Conservation (phyloP, 768 basidiomycete species). For the Trametopsis cervina region DNA sequence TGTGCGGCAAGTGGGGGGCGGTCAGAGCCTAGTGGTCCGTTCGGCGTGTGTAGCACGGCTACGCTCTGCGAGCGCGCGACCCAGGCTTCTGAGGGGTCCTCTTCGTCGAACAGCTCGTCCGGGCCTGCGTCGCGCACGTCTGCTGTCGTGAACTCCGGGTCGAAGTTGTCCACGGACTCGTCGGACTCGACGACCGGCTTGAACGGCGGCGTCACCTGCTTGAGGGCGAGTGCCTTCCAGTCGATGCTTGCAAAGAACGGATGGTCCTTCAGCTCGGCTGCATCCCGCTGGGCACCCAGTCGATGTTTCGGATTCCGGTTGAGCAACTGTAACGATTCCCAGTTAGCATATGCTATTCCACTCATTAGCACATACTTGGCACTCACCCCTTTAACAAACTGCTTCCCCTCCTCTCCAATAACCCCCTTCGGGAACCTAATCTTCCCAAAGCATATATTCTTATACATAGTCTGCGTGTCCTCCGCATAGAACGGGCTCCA, state of each 20-base stretch:
- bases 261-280: slow-evolving; percentile 93
- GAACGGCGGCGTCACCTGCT: slow-evolving; percentile 94
- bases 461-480: slow-evolving; percentile 99
- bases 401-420: slow-evolving; percentile 95
- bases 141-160: slow-evolving; percentile 95
- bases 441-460: slow-evolving; percentile 98
- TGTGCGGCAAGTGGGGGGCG: too few species aligned
- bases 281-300: slow-evolving; percentile 83
- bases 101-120: slow-evolving; percentile 33
- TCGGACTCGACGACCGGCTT: slow-evolving; percentile 97
- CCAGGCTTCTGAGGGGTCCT: slow-evolving; percentile 72
- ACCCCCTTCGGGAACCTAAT: slow-evolving; percentile 97
- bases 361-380: too few species aligned
- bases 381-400: slow-evolving; percentile 97
- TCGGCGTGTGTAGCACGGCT: slow-evolving; percentile 52
- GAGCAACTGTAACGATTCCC: slow-evolving; percentile 88
- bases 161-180: slow-evolving; percentile 97
- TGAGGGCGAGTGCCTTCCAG: slow-evolving; percentile 80
- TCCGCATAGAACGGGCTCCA: slow-evolving; percentile 99
- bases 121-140: slow-evolving; percentile 69
- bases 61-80: slow-evolving; percentile 37
- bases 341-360: too few species aligned
- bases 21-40: slow-evolving; percentile 63
- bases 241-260: slow-evolving; percentile 90
- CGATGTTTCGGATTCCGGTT: slow-evolving; percentile 99